Base-by-base conservation (phyloP, 768 basidiomycete genomes). In the Coprinopsis marcescibilis region DNA sequence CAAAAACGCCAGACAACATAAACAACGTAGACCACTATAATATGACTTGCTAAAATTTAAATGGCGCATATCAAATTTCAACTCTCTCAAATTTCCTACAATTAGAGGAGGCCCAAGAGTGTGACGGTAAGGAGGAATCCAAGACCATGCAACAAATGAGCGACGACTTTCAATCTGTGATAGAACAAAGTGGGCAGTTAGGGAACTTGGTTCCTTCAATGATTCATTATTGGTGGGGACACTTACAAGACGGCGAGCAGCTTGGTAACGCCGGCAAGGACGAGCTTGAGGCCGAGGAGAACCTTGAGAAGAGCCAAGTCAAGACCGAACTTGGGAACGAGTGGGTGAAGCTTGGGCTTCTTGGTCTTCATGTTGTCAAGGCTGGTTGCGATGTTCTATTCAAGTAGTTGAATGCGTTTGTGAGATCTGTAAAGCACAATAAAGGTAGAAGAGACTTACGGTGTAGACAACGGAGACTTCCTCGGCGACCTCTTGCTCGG, bases 401-500 rank as follows among this genome's bases (percentile, higher is more conserved):
- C 12, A 4, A 35, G 11, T 15, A n/a, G n/a, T 8, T 8, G 30
- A 32, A 32, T 8, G n/a, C 30, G 30, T 8, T 8, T 32, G 10
- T 8, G 30, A 32, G 30, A 32, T n/a, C 30, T 8, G 10, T 8
- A n/a, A 12, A 15, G 4, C 19, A 26, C 25, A 17, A 25, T 14
- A 13, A 19, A n/a, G n/a, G 30, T 8, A 8, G 30, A 14, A 30
- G 24, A 2, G 23, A 39, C 51, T 38, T 27, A 50, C 45, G 6
- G 47, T 2, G 24, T 44, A 43, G 29, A 49, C 26, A 7, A 14
- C 21, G n/a, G 51, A 47, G 23, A 33, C 20, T 29, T 37, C 37
- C 15, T 45, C 29, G 14, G 51, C 52, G 25, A 61, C 58, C 43
- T 59, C 52, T 7, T 52, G 39, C 38, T 50, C 40, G 44, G 37